Base-by-base conservation (phyloP, 345 rosid genomes). In the Corchorus olitorius region DNA sequence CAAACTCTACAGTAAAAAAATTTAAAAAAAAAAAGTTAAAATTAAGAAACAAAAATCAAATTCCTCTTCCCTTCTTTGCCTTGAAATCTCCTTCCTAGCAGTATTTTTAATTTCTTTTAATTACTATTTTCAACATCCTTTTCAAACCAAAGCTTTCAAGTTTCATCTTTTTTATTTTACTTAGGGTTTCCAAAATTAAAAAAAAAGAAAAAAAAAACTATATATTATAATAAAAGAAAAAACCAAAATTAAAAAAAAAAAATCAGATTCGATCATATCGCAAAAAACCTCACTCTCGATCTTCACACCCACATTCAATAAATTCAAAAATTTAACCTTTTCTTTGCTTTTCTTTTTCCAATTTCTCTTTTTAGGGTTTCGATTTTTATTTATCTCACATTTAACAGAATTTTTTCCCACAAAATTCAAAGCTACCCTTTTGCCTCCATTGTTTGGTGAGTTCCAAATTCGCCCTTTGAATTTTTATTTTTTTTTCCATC, bases 241-340 rank as follows among this genome's bases (percentile, higher is more conserved):
- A 60, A 39, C 48, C 48, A 60, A 59, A n/a, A 62, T 46, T 34
- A 10, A 37, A 62, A 46, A 6, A 27, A 8, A 16, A 50, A 72
- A 53, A 45, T 45, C 68, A 63, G 78, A 77, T 81, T 81, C 78
- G 78, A 70, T 77, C 79, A 41, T 63, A 37, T 76, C 72, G 39
- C 22, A 8, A 19, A 33, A 69, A 33, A 46, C 53, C 43, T 65
- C 27, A 19, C 56, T 67, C 65, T 66, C 81, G 84, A 74, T 74
- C 72, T 77, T 78, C 46, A 37, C 65, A 49, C 72, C 65, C 64
- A 54, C 75, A 48, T 73, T 65, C 56, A 56, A 48, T 46, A 69
- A 58, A 68, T 59, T 72, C 4, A 50, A 76, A 19, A 68, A 77
- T 58, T 59, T 60, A 49, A 7, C 5, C n/a, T 52, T 80, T 59